Percentiles rank a stretch among this genome's conserved stretches.
Evolutionary conservation across 371 early-diverging fungal species (phyloP).

Genomic region (Haplosporangium sp.): DNA sequence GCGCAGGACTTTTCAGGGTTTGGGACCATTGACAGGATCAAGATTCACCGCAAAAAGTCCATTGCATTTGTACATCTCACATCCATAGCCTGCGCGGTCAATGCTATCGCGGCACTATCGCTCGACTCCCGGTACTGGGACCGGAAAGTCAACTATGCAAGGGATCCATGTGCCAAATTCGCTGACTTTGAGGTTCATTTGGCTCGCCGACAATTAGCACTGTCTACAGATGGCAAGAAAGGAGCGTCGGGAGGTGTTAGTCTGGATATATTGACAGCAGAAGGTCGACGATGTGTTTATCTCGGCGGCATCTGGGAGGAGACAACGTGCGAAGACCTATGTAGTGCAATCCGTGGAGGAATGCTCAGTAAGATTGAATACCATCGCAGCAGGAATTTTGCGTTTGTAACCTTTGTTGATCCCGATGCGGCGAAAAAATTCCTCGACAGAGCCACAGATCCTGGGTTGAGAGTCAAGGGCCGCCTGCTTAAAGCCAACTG

Average conservation of each 20-base stretch:
- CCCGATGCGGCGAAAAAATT: constrained; percentile 71
- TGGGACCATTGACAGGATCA: constrained; percentile 78
- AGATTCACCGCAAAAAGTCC: constrained; percentile 73
- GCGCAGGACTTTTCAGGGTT: constrained; percentile 65
- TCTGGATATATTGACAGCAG: constrained; percentile 4
- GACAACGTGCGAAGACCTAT: constrained; percentile 80
- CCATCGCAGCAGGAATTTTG: constrained; percentile 78
- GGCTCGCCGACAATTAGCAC: background rate
- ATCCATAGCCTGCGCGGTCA: constrained; percentile 60
- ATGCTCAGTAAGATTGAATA: constrained; percentile 77
- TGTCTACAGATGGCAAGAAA: background rate
- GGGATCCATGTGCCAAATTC: constrained; percentile 75
- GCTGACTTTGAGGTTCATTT: constrained; percentile 11
- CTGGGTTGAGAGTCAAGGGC: constrained; percentile 72
- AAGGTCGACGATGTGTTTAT: constrained; percentile 77
- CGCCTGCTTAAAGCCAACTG: constrained; percentile 78
- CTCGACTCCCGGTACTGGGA: constrained; percentile 62
- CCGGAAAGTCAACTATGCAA: constrained; percentile 76
- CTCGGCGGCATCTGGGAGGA: constrained; percentile 79
- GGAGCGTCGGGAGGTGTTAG: too few relatives aligned
- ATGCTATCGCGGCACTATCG: constrained; percentile 69
- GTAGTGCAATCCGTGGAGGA: constrained; percentile 86
- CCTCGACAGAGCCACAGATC: constrained; percentile 61
- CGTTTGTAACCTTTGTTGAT: constrained; percentile 86
- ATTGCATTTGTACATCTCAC: constrained; percentile 12